phyloP scores from a whole-genome alignment of 768 basidiomycete genomes.

The Boletus pseudopeckii region DNA sequence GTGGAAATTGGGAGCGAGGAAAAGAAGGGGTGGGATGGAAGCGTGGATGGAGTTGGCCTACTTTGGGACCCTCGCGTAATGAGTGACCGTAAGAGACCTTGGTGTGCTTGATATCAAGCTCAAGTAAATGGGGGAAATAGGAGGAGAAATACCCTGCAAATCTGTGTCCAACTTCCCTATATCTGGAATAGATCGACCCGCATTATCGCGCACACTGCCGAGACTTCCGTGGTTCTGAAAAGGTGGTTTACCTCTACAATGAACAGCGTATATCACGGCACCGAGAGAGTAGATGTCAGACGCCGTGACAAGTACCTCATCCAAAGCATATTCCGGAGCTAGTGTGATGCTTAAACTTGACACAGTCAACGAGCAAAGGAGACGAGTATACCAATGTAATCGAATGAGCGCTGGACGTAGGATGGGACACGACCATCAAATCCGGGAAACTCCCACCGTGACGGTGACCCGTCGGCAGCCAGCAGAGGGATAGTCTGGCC shows the following conservation, averaged over 20 bases:
- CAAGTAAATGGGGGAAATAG: conserved; percentile 1
- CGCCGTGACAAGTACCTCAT: conserved; percentile 79
- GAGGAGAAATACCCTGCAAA: conserved; percentile 55
- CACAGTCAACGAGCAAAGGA: not conserved
- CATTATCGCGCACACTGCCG: conserved; percentile 63
- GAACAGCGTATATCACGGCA: conserved; percentile 86
- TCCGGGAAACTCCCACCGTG: conserved; percentile 88
- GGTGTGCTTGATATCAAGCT: conserved; percentile 4
- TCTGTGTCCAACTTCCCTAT: conserved; percentile 67
- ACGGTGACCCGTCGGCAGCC: conserved; percentile 62
- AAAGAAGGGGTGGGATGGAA: conserved; percentile 88
- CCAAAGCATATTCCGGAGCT: conserved; percentile 95
- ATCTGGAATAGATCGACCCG: conserved; percentile 57
- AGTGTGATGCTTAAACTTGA: conserved; percentile 7
- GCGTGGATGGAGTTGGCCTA: conserved; percentile 73
- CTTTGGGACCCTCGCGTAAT: conserved; percentile 73
- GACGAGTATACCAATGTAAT: conserved; percentile 74
- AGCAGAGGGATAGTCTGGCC: conserved; percentile 80
- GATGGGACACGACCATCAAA: conserved; percentile 77
- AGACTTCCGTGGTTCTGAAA: conserved; percentile 83
- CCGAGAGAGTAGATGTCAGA: conserved; percentile 95
- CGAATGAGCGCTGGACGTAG: conserved; percentile 87
- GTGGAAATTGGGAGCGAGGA: conserved; percentile 95
- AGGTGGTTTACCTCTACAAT: conserved; percentile 82
- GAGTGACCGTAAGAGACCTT: conserved; percentile 76